phyloP scores from a whole-genome alignment of 2,329 filamentous ascomycete species.

The Claviceps paspali region DNA sequence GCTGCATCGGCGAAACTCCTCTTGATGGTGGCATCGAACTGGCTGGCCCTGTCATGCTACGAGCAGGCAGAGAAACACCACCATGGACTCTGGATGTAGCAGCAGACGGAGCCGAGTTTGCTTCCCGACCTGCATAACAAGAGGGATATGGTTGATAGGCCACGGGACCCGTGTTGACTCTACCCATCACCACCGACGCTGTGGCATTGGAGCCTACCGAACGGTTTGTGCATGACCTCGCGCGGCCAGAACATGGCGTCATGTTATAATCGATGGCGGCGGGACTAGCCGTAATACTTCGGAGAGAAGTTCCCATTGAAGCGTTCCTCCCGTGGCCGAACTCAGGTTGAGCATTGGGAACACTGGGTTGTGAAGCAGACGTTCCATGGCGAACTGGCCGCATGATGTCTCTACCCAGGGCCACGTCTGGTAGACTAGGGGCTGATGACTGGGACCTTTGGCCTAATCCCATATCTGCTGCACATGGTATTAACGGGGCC shows the following conservation, averaged over 20 bases:
- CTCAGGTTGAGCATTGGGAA: conserved; percentile 8
- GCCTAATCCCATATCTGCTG: conserved; percentile 43
- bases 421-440: conserved; percentile 18
- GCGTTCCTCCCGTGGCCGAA: conserved; percentile 8
- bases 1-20: conserved; percentile 17
- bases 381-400: conserved; percentile 21
- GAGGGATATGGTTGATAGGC: conserved; percentile 13
- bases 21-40: conserved; percentile 10
- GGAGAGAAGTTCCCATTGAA: conserved; percentile 7
- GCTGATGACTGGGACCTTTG: conserved; percentile 20
- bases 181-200: conserved; percentile 7
- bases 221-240: conserved; percentile 17
- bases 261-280: conserved; percentile 13
- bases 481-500: conserved; percentile 43
- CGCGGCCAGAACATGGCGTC: conserved; percentile 18
- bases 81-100: conserved; percentile 11
- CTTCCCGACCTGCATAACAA: conserved; percentile 11
- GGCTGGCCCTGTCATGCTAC: conserved; percentile 25
- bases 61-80: conserved; percentile 8
- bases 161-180: neutral
- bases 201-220: conserved; percentile 16
- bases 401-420: conserved; percentile 8
- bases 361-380: conserved; percentile 20
- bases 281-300: conserved; percentile 16
- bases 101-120: conserved; percentile 18